A percentile compares a stretch with the other conserved stretches of the same genome.
phyloP scores from a whole-genome alignment of 164 flowering plant species.

The Taxillus chinensis region DNA sequence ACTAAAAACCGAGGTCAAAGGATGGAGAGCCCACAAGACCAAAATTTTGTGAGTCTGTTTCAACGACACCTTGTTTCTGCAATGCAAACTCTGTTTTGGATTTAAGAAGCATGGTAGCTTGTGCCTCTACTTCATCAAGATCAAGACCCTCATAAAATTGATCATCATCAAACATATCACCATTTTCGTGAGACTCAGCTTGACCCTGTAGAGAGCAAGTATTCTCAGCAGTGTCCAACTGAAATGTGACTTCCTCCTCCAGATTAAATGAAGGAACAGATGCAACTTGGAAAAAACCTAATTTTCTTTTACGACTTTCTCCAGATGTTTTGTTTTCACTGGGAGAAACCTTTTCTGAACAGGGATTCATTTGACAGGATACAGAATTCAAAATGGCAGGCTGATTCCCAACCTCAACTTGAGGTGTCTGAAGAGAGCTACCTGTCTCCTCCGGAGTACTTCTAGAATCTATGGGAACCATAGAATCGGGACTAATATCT shows the following conservation, averaged over 20 bases:
- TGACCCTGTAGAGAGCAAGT: constrained; percentile 11
- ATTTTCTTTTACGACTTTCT: constrained; percentile 51
- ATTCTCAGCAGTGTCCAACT: constrained; percentile 12
- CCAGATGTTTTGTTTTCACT: constrained; percentile 14
- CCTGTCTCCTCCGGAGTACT: constrained; percentile 22
- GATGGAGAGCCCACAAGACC: constrained; percentile 39
- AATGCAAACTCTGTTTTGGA: constrained; percentile 21
- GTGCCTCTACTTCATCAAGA: constrained; percentile 83
- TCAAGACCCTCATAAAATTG: constrained; percentile 64
- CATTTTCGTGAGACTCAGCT: constrained; percentile 12
- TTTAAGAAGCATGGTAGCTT: constrained; percentile 54
- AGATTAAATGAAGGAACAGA: constrained; percentile 28
- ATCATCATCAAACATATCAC: constrained; percentile 44
- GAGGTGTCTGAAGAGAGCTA: constrained; percentile 24
- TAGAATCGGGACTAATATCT: constrained; percentile 24
- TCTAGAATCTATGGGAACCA: constrained; percentile 19
- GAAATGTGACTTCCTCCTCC: constrained; percentile 22
- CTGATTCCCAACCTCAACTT: constrained; percentile 16
- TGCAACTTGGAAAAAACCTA: constrained; percentile 23
- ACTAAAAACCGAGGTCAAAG: constrained; percentile 84
- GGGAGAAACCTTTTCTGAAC: constrained; percentile 12
- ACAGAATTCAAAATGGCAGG: constrained; percentile 16
- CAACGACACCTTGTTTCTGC: constrained; percentile 14
- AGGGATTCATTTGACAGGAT: constrained; percentile 13
- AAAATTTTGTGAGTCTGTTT: constrained; percentile 12